A percentile compares a stretch with the other conserved stretches of the same genome.
Evolutionary conservation across 257 asterid species (phyloP).

Genomic region (Leptodermis oblonga): DNA sequence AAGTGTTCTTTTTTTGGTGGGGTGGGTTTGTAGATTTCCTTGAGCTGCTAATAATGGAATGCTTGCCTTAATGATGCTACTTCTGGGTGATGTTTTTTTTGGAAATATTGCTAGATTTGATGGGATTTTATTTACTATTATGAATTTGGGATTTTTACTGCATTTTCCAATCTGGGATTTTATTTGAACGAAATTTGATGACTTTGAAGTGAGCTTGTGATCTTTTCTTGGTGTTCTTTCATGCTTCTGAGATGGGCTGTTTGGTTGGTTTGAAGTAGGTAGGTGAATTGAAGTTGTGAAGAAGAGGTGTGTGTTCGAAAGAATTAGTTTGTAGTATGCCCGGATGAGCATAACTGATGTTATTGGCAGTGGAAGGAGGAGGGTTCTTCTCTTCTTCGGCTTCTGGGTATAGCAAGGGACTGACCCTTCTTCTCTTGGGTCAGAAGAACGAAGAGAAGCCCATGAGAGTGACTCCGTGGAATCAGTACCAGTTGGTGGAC

Average conservation of each 20-base stretch:
- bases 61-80: neutral
- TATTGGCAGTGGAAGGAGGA: slow-evolving; percentile 99
- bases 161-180: slow-evolving; percentile 1
- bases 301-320: slow-evolving; percentile 9
- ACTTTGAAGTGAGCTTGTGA: neutral
- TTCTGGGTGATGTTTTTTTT: neutral
- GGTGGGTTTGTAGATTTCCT: neutral
- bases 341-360: slow-evolving; percentile 95
- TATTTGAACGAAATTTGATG: neutral
- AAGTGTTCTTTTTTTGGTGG: neutral
- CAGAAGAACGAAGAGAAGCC: slow-evolving; percentile 84
- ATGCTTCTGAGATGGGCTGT: neutral
- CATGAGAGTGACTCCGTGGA: slow-evolving; percentile 99
- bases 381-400: slow-evolving; percentile 99
- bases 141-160: neutral
- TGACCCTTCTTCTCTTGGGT: slow-evolving; percentile 87
- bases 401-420: slow-evolving; percentile 96
- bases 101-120: neutral
- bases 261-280: slow-evolving; percentile 16
- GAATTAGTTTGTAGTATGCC: slow-evolving; percentile 33
- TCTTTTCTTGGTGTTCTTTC: neutral
- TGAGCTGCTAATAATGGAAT: neutral
- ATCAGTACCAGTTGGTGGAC: slow-evolving; percentile 96
- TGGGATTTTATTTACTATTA: neutral
- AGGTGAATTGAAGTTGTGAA: slow-evolving; percentile 15